Evolutionary conservation across 1,139 yeast genomes (phyloP).

Genomic region (Debaryomycetaceae sp.): DNA sequence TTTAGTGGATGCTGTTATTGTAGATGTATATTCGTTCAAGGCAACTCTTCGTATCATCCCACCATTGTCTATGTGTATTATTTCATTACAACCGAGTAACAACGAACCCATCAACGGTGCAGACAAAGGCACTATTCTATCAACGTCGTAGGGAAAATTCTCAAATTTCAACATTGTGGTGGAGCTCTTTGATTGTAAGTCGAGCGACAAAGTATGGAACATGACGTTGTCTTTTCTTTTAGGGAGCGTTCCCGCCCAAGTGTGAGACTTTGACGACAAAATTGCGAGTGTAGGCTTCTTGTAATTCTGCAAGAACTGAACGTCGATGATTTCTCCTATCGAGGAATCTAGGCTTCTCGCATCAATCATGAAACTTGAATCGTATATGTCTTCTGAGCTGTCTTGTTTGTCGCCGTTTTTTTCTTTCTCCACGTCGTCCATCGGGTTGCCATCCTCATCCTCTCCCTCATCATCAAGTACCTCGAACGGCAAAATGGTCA

Average conservation of each 20-base stretch:
- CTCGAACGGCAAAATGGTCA: conserved; percentile 71
- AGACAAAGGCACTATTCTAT: conserved; percentile 59
- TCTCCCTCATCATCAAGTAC: conserved; percentile 43
- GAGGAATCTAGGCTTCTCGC: conserved; percentile 56
- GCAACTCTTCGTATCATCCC: conserved; percentile 71
- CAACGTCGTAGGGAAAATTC: conserved; percentile 73
- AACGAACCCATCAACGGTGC: conserved; percentile 70
- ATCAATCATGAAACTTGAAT: conserved; percentile 54
- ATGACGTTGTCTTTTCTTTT: conserved; percentile 60
- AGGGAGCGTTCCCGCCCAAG: conserved; percentile 76
- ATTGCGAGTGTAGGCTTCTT: conserved; percentile 80
- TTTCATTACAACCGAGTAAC: conserved; percentile 71
- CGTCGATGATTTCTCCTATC: conserved; percentile 59
- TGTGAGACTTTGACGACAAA: conserved; percentile 55
- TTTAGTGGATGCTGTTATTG: conserved; percentile 48
- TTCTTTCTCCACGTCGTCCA: conserved; percentile 18
- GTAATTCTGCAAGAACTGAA: conserved; percentile 67
- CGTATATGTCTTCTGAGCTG: conserved; percentile 22
- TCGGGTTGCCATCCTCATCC: conserved; percentile 28
- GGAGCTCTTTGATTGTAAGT: conserved; percentile 57
- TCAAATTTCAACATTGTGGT: conserved; percentile 64
- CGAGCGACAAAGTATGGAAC: conserved; percentile 63
- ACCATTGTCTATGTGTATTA: conserved; percentile 78
- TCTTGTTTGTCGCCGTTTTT: conserved; percentile 6
- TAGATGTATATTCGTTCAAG: conserved; percentile 54